Percentiles rank a stretch among this genome's conserved stretches.
These are phyloP conservation scores for Orobanche coerulescens DNA, from an alignment of 257 asterid genomes.

Conservation along the genomic window DNA sequence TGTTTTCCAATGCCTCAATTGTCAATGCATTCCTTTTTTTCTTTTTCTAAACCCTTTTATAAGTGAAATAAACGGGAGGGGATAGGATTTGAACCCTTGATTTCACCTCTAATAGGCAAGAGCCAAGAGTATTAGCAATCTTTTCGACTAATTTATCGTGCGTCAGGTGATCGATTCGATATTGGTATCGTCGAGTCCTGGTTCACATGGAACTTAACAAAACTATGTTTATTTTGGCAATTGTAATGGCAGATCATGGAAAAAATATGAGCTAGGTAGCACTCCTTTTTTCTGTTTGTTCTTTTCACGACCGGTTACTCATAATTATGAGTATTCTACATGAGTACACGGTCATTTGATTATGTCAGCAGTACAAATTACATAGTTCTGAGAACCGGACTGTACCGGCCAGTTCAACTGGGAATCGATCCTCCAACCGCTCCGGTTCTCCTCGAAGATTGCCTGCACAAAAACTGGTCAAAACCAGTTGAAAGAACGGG, in stretches of 20 bases:
- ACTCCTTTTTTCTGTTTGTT: neutral
- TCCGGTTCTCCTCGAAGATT: too few relatives aligned
- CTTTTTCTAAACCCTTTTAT: too few relatives aligned
- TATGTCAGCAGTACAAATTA: neutral
- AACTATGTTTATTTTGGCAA: neutral
- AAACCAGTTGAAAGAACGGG: too few relatives aligned
- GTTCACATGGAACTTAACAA: neutral
- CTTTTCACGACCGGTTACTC: neutral
- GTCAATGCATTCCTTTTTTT: neutral
- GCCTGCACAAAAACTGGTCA: too few relatives aligned
- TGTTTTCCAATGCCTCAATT: neutral
- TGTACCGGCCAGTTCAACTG: too few relatives aligned
- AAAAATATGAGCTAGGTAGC: neutral
- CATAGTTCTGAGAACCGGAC: too few relatives aligned
- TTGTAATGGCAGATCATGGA: slow-evolving; percentile 2
- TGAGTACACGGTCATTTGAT: neutral
- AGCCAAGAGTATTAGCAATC: neutral
- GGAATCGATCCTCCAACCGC: too few relatives aligned
- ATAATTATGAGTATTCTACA: neutral
- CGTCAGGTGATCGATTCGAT: neutral
- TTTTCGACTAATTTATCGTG: neutral
- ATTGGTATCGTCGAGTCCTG: neutral
- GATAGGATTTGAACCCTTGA: too few relatives aligned
- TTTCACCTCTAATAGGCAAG: too few relatives aligned
- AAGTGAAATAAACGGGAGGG: too few relatives aligned